Conservation (phyloP, 2,329 filamentous ascomycete genomes). For the Diplodia sapinea region DNA sequence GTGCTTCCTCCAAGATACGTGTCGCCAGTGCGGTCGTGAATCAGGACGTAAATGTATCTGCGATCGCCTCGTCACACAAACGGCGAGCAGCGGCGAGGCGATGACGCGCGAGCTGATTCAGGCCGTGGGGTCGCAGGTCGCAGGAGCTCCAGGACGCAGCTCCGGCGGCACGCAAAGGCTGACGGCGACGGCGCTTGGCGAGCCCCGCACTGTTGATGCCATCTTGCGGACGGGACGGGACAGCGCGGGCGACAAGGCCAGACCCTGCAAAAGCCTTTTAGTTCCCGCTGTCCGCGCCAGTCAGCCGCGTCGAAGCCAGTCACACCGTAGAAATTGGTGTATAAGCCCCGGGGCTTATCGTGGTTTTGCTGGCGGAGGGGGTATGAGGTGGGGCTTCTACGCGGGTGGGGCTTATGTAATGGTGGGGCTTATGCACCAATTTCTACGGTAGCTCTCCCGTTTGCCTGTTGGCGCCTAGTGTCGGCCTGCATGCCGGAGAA, state of each 20-base stretch:
- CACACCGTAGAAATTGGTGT: too few species aligned
- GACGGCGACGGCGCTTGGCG: background rate
- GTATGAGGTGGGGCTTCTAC: too few species aligned
- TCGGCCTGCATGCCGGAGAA: background rate
- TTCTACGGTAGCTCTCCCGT: background rate
- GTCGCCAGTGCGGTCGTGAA: background rate
- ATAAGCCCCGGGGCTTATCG: too few species aligned
- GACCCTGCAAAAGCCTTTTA: background rate
- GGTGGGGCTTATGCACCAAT: too few species aligned
- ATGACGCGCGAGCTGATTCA: background rate
- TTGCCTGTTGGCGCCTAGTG: background rate
- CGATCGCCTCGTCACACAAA: background rate
- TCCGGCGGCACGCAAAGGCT: background rate
- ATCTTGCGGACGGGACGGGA: background rate
- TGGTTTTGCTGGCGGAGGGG: too few species aligned
- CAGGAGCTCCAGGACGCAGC: background rate
- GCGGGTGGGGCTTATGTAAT: too few species aligned
- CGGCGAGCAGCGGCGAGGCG: too few species aligned
- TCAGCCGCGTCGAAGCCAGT: slow-evolving; percentile 12
- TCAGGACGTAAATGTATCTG: background rate
- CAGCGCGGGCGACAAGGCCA: background rate
- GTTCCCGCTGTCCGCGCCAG: slow-evolving; percentile 14
- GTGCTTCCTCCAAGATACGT: too few species aligned
- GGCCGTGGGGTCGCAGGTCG: background rate
- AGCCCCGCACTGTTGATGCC: background rate